Base-by-base conservation (phyloP, 2,329 filamentous ascomycete genomes). In the Microsporum audouinii region DNA sequence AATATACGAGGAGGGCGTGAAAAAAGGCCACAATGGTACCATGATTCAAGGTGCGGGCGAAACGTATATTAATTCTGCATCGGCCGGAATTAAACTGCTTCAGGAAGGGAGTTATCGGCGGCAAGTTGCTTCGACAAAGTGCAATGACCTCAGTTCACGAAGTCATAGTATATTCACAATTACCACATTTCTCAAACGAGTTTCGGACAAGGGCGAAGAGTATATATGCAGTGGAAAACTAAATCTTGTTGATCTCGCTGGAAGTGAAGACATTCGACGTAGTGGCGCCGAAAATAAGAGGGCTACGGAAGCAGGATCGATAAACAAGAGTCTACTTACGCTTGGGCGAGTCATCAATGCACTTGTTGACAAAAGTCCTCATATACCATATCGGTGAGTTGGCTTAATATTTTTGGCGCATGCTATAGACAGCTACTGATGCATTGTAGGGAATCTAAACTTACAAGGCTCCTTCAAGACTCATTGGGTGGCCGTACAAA, bases 81-180 rank as follows among this genome's bases (percentile, higher is more conserved):
- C 83, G 10, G 88, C 91, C 58, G 94, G 94, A 63, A 91, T 99
- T 74, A 88, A 89, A 74, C 81, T 96, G 64, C 82, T 99, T 53
- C 89, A 94, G 68, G 82, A 87, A 65, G 95, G 94, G 64, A 96
- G 91, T 73, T 82, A 94, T 76, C 95, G 91, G 75, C 88, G 94
- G 57, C 94, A 99, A 74, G 94, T 99, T n/a, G 95, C 94, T 4
- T 91, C 95, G 2, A 99, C 94, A n/a, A 97, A 97, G 75, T 99
- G 94, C 82, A 99, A 99, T 72, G 94, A 99, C 69, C 84, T 97
- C 60, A 96, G 91, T 75, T 96, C 91, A 68, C 86, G 94, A 73
- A 96, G 91, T 77, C 95, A 99, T 71, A 99, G 94, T 0, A 88
- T 99, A 27, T 99, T 99, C 71, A 97, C 94, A 5, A 89, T 99